These are phyloP conservation scores for Trichomonas tenax DNA, from an alignment of 208 protist species.

Conservation along the genomic window DNA sequence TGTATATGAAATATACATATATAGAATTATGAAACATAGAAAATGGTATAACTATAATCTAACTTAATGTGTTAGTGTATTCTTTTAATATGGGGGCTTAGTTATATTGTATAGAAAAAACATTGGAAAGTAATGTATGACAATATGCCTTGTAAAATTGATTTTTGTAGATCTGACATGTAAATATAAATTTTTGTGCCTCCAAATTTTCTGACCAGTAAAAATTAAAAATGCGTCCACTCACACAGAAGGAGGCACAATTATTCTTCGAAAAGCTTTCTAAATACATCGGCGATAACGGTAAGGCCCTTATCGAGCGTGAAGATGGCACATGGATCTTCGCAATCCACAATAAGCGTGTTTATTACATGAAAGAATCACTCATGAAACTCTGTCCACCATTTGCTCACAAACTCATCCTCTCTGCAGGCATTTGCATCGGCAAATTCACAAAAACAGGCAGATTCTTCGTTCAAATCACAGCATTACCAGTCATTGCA, in stretches of 20 bases:
- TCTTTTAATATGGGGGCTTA: too few relatives aligned
- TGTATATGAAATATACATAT: too few relatives aligned
- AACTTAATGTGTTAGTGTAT: too few relatives aligned
- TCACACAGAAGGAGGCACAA: neutral
- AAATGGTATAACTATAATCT: too few relatives aligned
- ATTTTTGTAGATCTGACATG: too few relatives aligned
- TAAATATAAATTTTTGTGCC: too few relatives aligned
- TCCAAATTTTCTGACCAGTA: neutral
- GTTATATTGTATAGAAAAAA: too few relatives aligned
- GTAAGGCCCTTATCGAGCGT: neutral
- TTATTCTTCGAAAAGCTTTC: constrained; percentile 10
- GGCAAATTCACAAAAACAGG: constrained; percentile 13
- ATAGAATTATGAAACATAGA: too few relatives aligned
- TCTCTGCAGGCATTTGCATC: neutral
- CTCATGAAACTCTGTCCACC: neutral
- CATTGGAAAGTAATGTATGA: too few relatives aligned
- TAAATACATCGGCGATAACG: neutral
- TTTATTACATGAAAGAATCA: neutral
- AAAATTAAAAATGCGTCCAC: neutral
- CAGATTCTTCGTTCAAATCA: constrained; percentile 2
- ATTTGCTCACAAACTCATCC: neutral
- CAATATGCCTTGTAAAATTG: too few relatives aligned
- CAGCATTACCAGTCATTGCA: neutral
- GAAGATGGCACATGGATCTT: neutral
- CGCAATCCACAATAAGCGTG: neutral